Percentiles rank a stretch among this genome's conserved stretches.
phyloP scores from a whole-genome alignment of 768 basidiomycete genomes.

The Amanita phalloides region DNA sequence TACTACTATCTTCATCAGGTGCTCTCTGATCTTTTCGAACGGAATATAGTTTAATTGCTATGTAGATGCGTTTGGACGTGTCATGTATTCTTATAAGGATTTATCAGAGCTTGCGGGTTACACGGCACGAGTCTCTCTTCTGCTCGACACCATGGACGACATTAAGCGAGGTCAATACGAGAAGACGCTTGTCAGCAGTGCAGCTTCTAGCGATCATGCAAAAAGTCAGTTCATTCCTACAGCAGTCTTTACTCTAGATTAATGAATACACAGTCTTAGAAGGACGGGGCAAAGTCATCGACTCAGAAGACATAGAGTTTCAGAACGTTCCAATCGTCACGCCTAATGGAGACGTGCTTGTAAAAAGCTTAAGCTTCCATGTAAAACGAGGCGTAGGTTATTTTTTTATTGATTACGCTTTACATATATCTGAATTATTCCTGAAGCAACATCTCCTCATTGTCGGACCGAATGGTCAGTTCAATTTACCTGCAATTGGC shows the following conservation, averaged over 20 bases:
- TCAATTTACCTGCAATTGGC: neutral
- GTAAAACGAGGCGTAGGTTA: constrained; percentile 72
- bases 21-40: constrained; percentile 6
- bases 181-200: constrained; percentile 77
- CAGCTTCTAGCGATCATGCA: constrained; percentile 61
- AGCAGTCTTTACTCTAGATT: neutral
- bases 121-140: constrained; percentile 79
- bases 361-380: constrained; percentile 77
- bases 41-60: constrained; percentile 1
- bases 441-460: constrained; percentile 80
- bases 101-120: constrained; percentile 93
- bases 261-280: constrained; percentile 45
- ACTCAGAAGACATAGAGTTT: constrained; percentile 85
- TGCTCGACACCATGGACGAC: constrained; percentile 88
- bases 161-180: constrained; percentile 77
- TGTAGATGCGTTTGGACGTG: constrained; percentile 83
- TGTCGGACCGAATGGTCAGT: constrained; percentile 83
- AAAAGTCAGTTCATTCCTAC: constrained; percentile 39
- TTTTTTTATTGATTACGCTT: neutral
- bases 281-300: constrained; percentile 68
- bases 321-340: constrained; percentile 92
- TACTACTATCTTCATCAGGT: constrained; percentile 83
- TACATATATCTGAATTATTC: constrained; percentile 3
- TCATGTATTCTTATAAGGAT: constrained; percentile 98
- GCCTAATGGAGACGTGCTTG: constrained; percentile 89